Evolutionary conservation across 805 yeast species (phyloP), one percentile per base, ranked within the genome.

Genomic region (Monosporozyma aerobia): DNA sequence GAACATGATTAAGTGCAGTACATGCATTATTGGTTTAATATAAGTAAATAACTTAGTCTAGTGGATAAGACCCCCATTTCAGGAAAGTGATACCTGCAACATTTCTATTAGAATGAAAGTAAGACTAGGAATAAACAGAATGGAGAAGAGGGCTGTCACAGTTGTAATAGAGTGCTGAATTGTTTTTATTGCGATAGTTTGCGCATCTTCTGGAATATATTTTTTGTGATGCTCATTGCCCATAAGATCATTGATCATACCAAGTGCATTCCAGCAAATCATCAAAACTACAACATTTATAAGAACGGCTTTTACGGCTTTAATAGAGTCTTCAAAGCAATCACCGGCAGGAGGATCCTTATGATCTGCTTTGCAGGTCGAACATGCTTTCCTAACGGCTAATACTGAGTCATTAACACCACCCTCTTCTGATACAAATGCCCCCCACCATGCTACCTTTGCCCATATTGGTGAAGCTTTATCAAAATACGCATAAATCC

Each of bases 281-380:
- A 22, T 32, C 23, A 46, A 33, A 19, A 85, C 83, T 59, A 30
- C 8, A 10, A 30, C 37, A 41, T 48, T 48, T 23, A 2, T 5
- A 9, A 48, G 2, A n/a, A 48, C 39, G 5, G 37, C 14, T 22
- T 40, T 3, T 13, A 48, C 22, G 19, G 51, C 51, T 3, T 22
- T 9, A 7, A 25, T 5, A 37, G 46, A 10, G 9, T 48, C 51
- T 27, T 14, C 3, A 6, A 14, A 14, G 27, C 51, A 48, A 40
- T 16, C 16, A 22, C 44, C 46, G 7, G 37, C 25, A 11, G 23
- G 2, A 19, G 27, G 37, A 48, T 40, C 46, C 14, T 3, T 40
- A 5, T 27, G 39, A 5, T 40, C 27, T 13, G 46, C 37, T 22
- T 40, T 48, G 22, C 51, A 48, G 14, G 46, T 39, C 3, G 23